Percentiles rank a stretch among this genome's conserved stretches.
Evolutionary conservation across 2,329 filamentous ascomycete species (phyloP).

Genomic region (Rhynchosporium agropyri): DNA sequence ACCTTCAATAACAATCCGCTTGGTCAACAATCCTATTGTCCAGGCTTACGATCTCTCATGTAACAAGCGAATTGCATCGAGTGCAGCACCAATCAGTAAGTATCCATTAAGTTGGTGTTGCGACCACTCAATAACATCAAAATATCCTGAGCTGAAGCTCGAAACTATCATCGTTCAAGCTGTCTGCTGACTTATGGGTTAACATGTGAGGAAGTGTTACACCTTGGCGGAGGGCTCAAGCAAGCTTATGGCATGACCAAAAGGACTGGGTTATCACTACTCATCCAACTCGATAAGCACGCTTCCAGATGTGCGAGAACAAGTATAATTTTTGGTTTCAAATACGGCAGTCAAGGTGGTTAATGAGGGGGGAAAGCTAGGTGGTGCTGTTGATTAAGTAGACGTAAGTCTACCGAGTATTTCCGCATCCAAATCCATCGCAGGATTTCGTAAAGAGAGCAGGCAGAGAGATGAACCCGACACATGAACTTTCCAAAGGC

Average conservation of each 20-base stretch:
- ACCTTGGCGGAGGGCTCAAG: constrained; percentile 61
- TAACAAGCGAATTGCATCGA: constrained; percentile 60
- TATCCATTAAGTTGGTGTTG: background rate
- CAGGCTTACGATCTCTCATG: constrained; percentile 57
- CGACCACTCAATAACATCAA: background rate
- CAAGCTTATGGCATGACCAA: constrained; percentile 73
- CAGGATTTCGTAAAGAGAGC: too few species aligned
- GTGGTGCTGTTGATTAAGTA: constrained; percentile 33
- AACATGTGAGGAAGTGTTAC: constrained; percentile 53
- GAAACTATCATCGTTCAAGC: background rate
- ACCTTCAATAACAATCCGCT: constrained; percentile 62
- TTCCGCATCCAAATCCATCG: background rate
- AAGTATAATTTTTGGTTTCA: constrained; percentile 56
- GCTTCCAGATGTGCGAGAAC: constrained; percentile 59
- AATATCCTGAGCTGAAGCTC: background rate
- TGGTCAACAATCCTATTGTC: constrained; percentile 59
- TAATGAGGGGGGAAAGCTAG: constrained; percentile 46
- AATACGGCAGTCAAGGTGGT: constrained; percentile 62
- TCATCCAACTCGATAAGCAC: constrained; percentile 56
- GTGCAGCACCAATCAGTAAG: constrained; percentile 58
- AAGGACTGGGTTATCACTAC: constrained; percentile 62
- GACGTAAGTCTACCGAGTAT: constrained; percentile 1
- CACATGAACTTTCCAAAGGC: constrained; percentile 47
- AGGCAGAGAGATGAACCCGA: background rate
- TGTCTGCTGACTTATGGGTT: background rate